phyloP scores from a whole-genome alignment of 352 stramenopile species.

The Globisporangium carolinianum region DNA sequence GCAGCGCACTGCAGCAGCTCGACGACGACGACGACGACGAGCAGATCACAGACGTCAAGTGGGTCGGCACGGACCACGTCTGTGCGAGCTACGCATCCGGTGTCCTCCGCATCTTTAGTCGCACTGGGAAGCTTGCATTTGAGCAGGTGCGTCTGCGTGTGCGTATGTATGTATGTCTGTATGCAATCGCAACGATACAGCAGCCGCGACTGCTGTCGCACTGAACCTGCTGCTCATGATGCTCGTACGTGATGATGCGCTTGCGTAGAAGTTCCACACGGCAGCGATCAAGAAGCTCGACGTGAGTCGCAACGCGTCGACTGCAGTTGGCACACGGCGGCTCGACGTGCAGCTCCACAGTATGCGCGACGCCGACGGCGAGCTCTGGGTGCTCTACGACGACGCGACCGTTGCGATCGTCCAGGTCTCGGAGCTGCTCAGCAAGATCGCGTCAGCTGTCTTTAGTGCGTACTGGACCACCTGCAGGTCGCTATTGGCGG shows the following conservation, averaged over 20 bases:
- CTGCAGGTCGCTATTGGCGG: background rate
- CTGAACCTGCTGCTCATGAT: too few species aligned
- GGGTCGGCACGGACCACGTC: conserved; percentile 51
- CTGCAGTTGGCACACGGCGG: conserved; percentile 21
- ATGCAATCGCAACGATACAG: too few species aligned
- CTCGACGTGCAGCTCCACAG: conserved; percentile 20
- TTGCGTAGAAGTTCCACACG: conserved; percentile 38
- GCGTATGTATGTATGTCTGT: background rate
- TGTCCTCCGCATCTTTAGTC: conserved; percentile 51
- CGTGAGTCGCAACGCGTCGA: conserved; percentile 32
- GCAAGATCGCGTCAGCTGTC: conserved; percentile 40
- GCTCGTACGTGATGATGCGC: background rate
- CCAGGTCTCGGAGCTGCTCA: conserved; percentile 51
- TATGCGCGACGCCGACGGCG: conserved; percentile 26
- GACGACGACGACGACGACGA: conserved; percentile 37
- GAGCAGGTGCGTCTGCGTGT: conserved; percentile 29
- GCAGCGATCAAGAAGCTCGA: conserved; percentile 38
- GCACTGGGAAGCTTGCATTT: conserved; percentile 41
- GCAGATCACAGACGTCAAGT: conserved; percentile 54
- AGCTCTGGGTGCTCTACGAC: conserved; percentile 75
- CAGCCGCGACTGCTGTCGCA: too few species aligned
- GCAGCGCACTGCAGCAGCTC: conserved; percentile 22
- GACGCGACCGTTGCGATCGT: conserved; percentile 78
- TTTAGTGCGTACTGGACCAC: conserved; percentile 25
- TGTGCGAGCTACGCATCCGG: conserved; percentile 50